phyloP scores from a whole-genome alignment of 169 alveolate species.

The Plasmodium vivax region DNA sequence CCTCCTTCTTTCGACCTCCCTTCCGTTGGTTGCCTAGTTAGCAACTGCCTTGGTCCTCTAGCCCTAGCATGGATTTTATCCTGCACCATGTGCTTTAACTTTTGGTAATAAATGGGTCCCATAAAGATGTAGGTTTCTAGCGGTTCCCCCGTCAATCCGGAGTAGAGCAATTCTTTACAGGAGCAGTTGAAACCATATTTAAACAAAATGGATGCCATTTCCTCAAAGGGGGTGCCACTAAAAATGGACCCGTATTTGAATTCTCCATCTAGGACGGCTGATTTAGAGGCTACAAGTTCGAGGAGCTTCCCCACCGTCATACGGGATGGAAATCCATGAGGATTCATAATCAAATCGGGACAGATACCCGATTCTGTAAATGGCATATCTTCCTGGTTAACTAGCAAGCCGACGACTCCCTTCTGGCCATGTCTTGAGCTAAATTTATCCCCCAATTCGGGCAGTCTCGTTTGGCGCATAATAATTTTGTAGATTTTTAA shows the following conservation, averaged over 20 bases:
- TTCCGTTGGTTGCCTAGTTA: conserved; percentile 99
- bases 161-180: conserved; percentile 94
- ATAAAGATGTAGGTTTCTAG: conserved; percentile 94
- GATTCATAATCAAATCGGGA: conserved; percentile 99
- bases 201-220: conserved; percentile 91
- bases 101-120: conserved; percentile 99
- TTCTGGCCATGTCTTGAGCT: conserved; percentile 99
- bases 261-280: conserved; percentile 96
- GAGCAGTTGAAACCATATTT: conserved; percentile 95
- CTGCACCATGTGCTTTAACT: conserved; percentile 99
- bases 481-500: conserved; percentile 93
- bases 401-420: conserved; percentile 99
- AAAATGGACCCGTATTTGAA: conserved; percentile 98
- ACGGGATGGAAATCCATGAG: conserved; percentile 99
- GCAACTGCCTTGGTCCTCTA: conserved; percentile 97
- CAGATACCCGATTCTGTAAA: conserved; percentile 99
- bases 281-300: conserved; percentile 96
- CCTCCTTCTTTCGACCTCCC: conserved; percentile 99
- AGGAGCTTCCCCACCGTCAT: conserved; percentile 99
- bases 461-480: conserved; percentile 94
- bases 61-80: conserved; percentile 99
- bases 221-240: conserved; percentile 95
- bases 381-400: conserved; percentile 98
- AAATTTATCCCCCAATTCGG: conserved; percentile 99
- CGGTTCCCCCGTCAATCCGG: conserved; percentile 98